Evolutionary conservation across 106 monocot species (phyloP), one percentile per base, ranked within the genome.

Genomic region (Hemerocallis citrina): DNA sequence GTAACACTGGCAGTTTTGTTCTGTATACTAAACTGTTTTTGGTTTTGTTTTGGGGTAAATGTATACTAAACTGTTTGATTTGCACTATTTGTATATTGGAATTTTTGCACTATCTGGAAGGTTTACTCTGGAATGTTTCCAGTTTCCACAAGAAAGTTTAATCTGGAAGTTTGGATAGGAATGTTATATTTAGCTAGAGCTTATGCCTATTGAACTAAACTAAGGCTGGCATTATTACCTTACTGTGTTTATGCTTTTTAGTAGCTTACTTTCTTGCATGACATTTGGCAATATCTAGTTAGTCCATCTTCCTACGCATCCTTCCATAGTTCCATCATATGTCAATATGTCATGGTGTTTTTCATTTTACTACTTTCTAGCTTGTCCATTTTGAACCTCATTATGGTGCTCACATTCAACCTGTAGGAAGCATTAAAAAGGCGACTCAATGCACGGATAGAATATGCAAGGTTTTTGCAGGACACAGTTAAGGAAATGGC

Each of bases 401-500:
- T 17, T 44, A 44, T 50, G 8, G 22, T 57, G 35, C 39, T 39
- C 40, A 62, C 44, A 27, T 1, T 62, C 14, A n/a, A 46, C 31
- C 52, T 81, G 56, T 49, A 95, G 95, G 95, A 96, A 68, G 65
- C 77, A 40, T 35, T 96, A 49, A 96, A 96, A 63, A 74, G 83
- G 62, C 77, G 66, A 57, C 81, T 96, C 20, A 81, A 81, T 79
- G 95, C 95, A 59, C 78, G 90, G 73, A 96, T 90, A 50, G 89
- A 84, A 47, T 96, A 96, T 79, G 95, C 95, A 23, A 90, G 81
- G 57, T 96, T 96, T 62, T 84, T 96, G 65, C 90, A 96, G 68
- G 95, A 87, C 27, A 96, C 90, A 13, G 86, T 74, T 14, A 90
- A 84, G 74, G 95, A 96, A 75, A 96, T 96, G 95, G 86, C 89